These are phyloP conservation scores for Oryza meridionalis DNA, from an alignment of 176 grass and related monocot species.

Conservation along the genomic window DNA sequence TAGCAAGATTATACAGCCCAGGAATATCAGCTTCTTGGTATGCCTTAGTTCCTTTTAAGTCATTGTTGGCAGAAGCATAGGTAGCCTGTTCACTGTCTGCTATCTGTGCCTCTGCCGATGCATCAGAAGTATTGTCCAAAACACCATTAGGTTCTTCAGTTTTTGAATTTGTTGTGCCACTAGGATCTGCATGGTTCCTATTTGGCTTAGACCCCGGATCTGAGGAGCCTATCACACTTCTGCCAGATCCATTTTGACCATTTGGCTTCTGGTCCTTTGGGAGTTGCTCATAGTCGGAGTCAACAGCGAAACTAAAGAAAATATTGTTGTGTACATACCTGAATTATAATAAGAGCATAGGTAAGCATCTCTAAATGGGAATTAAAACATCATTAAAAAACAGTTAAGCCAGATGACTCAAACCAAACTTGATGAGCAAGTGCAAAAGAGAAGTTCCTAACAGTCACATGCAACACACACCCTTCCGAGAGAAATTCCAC, in stretches of 20 bases:
- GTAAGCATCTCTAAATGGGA: conserved; percentile 36
- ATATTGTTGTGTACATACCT: conserved; percentile 99
- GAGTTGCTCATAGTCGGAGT: conserved; percentile 79
- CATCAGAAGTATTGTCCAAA: conserved; percentile 44
- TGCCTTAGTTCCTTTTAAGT: conserved; percentile 96
- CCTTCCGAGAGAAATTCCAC: neutral
- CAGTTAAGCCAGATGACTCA: neutral
- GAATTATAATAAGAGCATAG: conserved; percentile 29
- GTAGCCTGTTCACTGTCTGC: conserved; percentile 94
- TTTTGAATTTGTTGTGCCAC: conserved; percentile 12
- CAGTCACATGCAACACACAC: neutral
- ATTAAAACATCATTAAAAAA: neutral
- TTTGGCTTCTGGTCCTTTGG: conserved; percentile 63
- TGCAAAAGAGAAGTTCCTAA: neutral
- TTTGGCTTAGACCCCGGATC: conserved; percentile 40
- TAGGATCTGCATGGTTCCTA: conserved; percentile 14
- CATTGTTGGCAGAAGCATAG: conserved; percentile 99
- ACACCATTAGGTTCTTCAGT: conserved; percentile 34
- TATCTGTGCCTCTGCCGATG: conserved; percentile 70
- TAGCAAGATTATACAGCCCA: conserved; percentile 98
- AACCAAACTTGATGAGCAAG: conserved; percentile 12
- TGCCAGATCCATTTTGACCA: conserved; percentile 39
- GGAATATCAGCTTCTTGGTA: conserved; percentile 97
- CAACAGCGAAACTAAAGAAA: conserved; percentile 98
- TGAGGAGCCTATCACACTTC: conserved; percentile 26